phyloP scores from a whole-genome alignment of 2,329 filamentous ascomycete species.

The Fusarium vanettenii region DNA sequence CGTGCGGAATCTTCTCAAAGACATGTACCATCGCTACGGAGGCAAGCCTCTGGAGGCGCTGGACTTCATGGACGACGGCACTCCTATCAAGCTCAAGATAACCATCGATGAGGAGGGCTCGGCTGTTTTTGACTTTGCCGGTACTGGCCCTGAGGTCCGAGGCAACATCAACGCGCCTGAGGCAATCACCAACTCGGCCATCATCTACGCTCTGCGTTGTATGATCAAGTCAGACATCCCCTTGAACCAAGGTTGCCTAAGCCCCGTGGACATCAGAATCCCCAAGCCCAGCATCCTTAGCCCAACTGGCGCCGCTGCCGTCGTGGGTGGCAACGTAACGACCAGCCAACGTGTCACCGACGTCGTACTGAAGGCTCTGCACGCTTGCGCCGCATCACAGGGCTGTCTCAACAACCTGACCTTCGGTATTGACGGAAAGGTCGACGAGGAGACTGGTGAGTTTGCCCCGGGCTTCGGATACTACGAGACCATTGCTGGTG shows the following conservation, averaged over 20 bases:
- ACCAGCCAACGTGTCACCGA: not conserved
- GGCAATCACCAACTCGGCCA: not conserved
- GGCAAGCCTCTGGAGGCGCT: not conserved
- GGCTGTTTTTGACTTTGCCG: not conserved
- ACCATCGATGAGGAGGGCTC: not conserved
- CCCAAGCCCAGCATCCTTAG: not conserved
- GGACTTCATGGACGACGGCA: not conserved
- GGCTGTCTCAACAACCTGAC: not conserved
- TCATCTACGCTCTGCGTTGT: not conserved
- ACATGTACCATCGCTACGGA: not conserved
- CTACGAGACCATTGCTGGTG: not conserved
- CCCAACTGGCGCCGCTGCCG: not conserved
- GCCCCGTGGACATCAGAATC: not conserved
- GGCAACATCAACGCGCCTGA: not conserved
- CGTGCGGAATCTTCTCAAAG: slow-evolving; percentile 9
- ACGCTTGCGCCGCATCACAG: not conserved
- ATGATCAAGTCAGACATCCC: not conserved
- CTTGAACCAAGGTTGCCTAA: not conserved
- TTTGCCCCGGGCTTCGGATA: not conserved
- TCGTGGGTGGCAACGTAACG: not conserved
- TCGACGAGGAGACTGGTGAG: not conserved
- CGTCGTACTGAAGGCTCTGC: not conserved
- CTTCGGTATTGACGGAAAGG: not conserved
- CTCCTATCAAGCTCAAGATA: not conserved
- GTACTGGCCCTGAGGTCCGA: not conserved